Evolutionary conservation across 768 basidiomycete genomes (phyloP).

Genomic region (Pulveroboletus frians): DNA sequence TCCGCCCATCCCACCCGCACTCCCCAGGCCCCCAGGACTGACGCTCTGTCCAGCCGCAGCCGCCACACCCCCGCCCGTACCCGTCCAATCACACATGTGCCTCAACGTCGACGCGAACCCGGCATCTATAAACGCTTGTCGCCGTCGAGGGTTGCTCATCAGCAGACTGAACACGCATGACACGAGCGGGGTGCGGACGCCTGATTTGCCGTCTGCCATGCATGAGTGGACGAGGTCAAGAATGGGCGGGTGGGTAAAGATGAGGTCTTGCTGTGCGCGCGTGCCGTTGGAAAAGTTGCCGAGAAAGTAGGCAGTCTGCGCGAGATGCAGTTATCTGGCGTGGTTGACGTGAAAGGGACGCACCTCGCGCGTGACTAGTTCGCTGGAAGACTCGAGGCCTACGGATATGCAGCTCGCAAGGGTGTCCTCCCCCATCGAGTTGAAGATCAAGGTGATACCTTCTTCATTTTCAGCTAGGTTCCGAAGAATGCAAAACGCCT

Average conservation of each 20-base stretch:
- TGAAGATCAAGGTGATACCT: constrained; percentile 58
- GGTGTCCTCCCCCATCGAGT: constrained; percentile 43
- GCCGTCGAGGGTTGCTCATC: constrained; percentile 33
- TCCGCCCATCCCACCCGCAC: constrained; percentile 3
- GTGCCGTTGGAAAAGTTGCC: constrained; percentile 67
- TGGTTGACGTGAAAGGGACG: neutral
- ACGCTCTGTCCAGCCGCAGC: constrained; percentile 10
- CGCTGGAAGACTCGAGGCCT: constrained; percentile 47
- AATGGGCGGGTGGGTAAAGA: constrained; percentile 48
- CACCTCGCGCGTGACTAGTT: constrained; percentile 54
- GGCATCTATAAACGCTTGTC: constrained; percentile 37
- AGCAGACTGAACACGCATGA: constrained; percentile 56
- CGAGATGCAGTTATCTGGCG: neutral
- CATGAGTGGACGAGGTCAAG: constrained; percentile 51
- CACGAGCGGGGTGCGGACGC: constrained; percentile 57
- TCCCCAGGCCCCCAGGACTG: constrained; percentile 27
- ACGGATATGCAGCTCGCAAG: constrained; percentile 43
- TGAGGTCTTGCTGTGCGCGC: constrained; percentile 43
- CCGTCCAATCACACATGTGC: constrained; percentile 39
- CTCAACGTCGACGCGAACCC: constrained; percentile 43
- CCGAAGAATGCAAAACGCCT: constrained; percentile 59
- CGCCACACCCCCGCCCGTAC: neutral
- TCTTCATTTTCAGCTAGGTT: constrained; percentile 64
- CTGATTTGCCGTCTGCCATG: constrained; percentile 54
- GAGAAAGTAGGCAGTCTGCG: constrained; percentile 53